Base-by-base conservation (phyloP, 2,329 filamentous ascomycete genomes). In the Teratosphaeria pseudoeucalypti region DNA sequence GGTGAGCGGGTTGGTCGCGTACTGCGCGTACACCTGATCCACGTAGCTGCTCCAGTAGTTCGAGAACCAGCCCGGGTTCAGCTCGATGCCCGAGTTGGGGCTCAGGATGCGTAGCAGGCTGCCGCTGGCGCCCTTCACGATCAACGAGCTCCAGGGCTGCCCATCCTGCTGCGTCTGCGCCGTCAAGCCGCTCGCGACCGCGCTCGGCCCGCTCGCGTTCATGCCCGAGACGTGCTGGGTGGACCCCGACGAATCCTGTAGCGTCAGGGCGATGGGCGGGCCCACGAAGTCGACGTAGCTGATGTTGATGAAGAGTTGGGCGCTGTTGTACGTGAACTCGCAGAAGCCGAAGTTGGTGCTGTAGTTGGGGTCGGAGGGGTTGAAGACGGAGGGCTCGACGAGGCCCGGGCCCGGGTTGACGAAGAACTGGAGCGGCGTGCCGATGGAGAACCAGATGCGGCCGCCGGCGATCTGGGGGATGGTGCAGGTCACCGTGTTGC, bases 61-160 rank as follows among this genome's bases (percentile, higher is more conserved):
- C 4, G 70, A 67, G 72, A 83, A 82, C 37, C 79, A 75, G 57
- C 70, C 70, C 4, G 71, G 71, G 61, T 81, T 78, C 26, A 73
- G 67, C 3, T 79, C 77, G 55, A 78, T 70, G 62, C 74, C 75
- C 37, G 77, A 76, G 65, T 78, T 78, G 0, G 77, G 77, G 39
- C 71, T 74, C 19, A 79, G 68, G 0, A 73, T 75, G 5, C 77
- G 73, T 14, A 79, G 68, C 54, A 75, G 72, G 37, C 73, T 71
- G 49, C 70, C 66, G 52, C 67, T 67, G 23, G 55, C 64, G 47
- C 66, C 63, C 27, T 65, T 70, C 58, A 82, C 75, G 58, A 84
- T 76, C 52, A 88, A 77, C 61, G 82, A 77, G 64, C 83, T 79
- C 87, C 87, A 90, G 1, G 80, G 79, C 52, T 77, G 73, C 5